A percentile compares a stretch with the other conserved stretches of the same genome.
Conservation (phyloP, 2,329 filamentous ascomycete genomes). For the Talaromyces piceae region DNA sequence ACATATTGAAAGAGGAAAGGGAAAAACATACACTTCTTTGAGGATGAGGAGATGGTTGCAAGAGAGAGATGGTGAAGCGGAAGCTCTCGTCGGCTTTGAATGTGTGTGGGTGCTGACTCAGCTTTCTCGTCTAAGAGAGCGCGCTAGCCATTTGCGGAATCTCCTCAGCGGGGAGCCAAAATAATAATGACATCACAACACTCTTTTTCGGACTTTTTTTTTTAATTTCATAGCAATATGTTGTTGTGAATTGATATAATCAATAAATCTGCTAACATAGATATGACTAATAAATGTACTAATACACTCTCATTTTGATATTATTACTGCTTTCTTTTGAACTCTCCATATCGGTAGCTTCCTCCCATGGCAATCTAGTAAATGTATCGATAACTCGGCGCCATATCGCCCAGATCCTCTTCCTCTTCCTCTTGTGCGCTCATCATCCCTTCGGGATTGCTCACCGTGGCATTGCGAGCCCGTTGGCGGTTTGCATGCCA, state of each 20-base stretch:
- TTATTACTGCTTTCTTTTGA: too few relatives aligned
- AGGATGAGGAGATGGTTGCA: conserved; percentile 40
- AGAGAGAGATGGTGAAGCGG: conserved; percentile 28
- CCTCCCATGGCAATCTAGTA: conserved; percentile 16
- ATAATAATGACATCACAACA: neutral
- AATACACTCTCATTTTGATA: too few relatives aligned
- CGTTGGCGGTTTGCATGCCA: conserved; percentile 35
- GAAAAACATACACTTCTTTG: conserved; percentile 35
- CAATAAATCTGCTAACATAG: too few relatives aligned
- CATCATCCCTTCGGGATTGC: conserved; percentile 12
- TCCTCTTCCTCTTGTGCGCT: conserved; percentile 23
- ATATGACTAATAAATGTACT: too few relatives aligned
- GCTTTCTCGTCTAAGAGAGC: conserved; percentile 15
- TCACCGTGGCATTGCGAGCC: conserved; percentile 22
- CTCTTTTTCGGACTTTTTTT: neutral
- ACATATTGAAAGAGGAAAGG: too few relatives aligned
- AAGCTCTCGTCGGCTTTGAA: conserved; percentile 28
- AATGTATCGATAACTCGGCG: conserved; percentile 34
- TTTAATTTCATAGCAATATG: too few relatives aligned
- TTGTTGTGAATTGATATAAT: too few relatives aligned
- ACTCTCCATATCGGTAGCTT: too few relatives aligned
- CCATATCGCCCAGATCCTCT: conserved; percentile 34
- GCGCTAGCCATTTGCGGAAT: conserved; percentile 10
- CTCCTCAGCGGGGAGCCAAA: conserved; percentile 1
- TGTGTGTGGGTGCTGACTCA: conserved; percentile 36